Evolutionary conservation across 371 early-diverging fungal genomes (phyloP).

Genomic region (Syncephalis plumigaleata): DNA sequence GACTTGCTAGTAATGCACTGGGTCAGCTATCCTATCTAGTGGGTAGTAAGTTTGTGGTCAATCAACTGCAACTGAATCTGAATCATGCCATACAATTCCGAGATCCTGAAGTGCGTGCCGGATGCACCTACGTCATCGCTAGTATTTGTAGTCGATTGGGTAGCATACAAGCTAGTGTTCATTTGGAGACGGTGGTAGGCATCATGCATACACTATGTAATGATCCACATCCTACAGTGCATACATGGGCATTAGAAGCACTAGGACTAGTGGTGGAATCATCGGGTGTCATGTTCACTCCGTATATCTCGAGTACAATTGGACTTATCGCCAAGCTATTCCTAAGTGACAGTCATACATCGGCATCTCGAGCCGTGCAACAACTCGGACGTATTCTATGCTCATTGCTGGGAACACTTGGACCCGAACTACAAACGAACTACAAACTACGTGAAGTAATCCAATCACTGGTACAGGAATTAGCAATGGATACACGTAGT

Average conservation of each 20-base stretch:
- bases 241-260: conserved; percentile 82
- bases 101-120: conserved; percentile 86
- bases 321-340: conserved; percentile 69
- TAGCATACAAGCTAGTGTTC: conserved; percentile 71
- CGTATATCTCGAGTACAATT: conserved; percentile 73
- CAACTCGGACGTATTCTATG: conserved; percentile 76
- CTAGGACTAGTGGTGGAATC: conserved; percentile 77
- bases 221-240: conserved; percentile 87
- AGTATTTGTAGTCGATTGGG: conserved; percentile 69
- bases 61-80: conserved; percentile 64
- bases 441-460: conserved; percentile 58
- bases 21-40: conserved; percentile 65
- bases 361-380: conserved; percentile 24
- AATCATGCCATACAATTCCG: conserved; percentile 80
- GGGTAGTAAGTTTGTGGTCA: conserved; percentile 53
- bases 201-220: conserved; percentile 75
- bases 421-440: conserved; percentile 75
- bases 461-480: conserved; percentile 53
- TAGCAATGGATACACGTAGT: conserved; percentile 56
- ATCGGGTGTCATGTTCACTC: conserved; percentile 81
- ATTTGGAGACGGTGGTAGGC: conserved; percentile 76
- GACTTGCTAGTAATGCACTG: conserved; percentile 62
- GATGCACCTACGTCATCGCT: conserved; percentile 78
- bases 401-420: conserved; percentile 74
- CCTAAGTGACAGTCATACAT: conserved; percentile 75